Base-by-base conservation (phyloP, 2,329 filamentous ascomycete species). In the Paracorniculantispora psalliotae region DNA sequence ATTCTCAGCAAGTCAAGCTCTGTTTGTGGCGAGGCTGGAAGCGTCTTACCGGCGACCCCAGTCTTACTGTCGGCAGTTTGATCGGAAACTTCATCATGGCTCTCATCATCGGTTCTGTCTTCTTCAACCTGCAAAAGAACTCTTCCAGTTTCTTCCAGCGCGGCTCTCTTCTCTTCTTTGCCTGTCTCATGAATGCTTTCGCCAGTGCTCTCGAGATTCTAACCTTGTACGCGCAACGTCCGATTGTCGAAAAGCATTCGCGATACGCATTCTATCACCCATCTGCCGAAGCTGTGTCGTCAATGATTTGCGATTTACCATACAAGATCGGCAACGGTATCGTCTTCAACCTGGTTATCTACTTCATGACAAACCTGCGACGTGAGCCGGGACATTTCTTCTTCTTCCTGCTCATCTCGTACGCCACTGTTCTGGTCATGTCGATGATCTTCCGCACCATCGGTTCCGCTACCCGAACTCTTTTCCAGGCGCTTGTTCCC, bases 231-330 rank as follows among this genome's bases (percentile, higher is more conserved):
- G 84, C 90, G 2, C 92, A 96, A 81, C 88, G 92, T 39, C 89
- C 90, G 1, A 96, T 96, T 66, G 91, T 97, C 61, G 91, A 96
- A 70, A 96, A 96, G 71, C 92, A 97, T 66, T 77, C 81, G 59
- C 85, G 89, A 60, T 96, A 96, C 70, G 91, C 92, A 19, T 80
- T 96, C 19, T 96, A 96, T 67, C 92, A 96, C 67, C 91, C 92
- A 0, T 92, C 89, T 10, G 89, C 91, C 17, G 92, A 97, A 79
- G 90, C 91, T n/a, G 81, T 91, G 61, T 85, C 90, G 0, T 94
- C 90, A 10, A 94, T 96, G 88, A 73, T 96, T 30, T 88, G 84
- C 62, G 92, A 97, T 66, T 75, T 96, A 74, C 92, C 92, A 0
- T 91, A 91, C 73, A 96, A 94, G 72, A 86, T 82, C 3, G 88